Conservation (phyloP, 139 green algal species). For the Spirogloea muscicola region DNA sequence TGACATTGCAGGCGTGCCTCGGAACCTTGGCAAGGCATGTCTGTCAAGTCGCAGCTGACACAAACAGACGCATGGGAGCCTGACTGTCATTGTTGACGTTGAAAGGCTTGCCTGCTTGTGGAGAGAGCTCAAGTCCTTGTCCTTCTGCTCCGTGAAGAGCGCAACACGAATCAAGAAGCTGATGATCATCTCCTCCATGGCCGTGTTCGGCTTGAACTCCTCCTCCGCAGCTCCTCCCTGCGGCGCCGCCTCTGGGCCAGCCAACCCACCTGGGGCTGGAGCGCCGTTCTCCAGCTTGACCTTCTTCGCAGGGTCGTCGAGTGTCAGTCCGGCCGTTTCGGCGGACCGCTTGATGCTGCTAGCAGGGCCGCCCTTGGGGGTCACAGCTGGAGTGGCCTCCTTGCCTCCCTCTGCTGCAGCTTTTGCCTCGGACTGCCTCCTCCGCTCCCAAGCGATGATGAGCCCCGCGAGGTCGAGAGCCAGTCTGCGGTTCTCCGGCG, state of each 20-base stretch:
- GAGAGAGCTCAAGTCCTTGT: slow-evolving; percentile 58
- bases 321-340: slow-evolving; percentile 1
- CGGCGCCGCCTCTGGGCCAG: background rate
- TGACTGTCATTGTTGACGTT: too few species aligned
- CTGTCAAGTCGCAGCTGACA: too few species aligned
- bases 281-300: too few species aligned
- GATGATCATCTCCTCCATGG: slow-evolving; percentile 78
- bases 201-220: slow-evolving; percentile 51
- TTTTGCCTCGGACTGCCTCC: slow-evolving; percentile 8
- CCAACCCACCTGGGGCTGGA: too few species aligned
- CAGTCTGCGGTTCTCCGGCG: slow-evolving; percentile 79
- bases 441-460: slow-evolving; percentile 83
- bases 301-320: too few species aligned
- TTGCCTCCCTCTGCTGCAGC: slow-evolving; percentile 4
- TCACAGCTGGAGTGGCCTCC: background rate
- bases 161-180: slow-evolving; percentile 78
- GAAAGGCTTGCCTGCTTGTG: too few species aligned
- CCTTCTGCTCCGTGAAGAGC: slow-evolving; percentile 43
- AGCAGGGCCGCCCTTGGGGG: too few species aligned
- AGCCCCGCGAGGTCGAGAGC: slow-evolving; percentile 81
- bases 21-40: too few species aligned
- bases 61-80: too few species aligned
- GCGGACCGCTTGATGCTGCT: background rate
- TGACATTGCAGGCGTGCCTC: too few species aligned
- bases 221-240: slow-evolving; percentile 41